Evolutionary conservation across 768 basidiomycete species (phyloP), one percentile per base, ranked within the genome.

Genomic region (Pleurotus platypus): DNA sequence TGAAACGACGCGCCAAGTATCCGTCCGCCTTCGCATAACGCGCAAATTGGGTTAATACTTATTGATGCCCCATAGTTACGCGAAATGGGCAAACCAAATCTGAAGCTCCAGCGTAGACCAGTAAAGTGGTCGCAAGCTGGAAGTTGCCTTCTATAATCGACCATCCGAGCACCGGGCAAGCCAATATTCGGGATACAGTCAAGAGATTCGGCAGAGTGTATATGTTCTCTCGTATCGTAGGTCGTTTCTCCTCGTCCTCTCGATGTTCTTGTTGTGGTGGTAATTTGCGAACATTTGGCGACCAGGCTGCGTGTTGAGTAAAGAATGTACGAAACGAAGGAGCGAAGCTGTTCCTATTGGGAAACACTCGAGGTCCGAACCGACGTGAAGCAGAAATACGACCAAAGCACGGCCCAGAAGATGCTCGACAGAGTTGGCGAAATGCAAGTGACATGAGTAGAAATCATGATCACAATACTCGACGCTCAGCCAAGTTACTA

Each of bases 151-250:
- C 73, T 38, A 98, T 64, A 56, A 98, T 90, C 26, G 88, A 84
- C 83, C 90, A 97, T 4, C 92, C 96, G n/a, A 99, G 81, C 11
- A 89, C 76, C 8, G 97, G 97, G 67, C 94, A 97, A 0, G 96
- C 84, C 13, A 85, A 63, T 63, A 99, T 95, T 46, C 97, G 83
- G 1, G 93, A 94, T 20, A 86, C 64, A 1, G 97, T 98, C 42
- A 99, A 76, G 5, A 92, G 66, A 67, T 99, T 99, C 0, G 97
- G 97, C 35, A 96, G 62, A 1, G 97, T 99, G 74, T 97, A 98
- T 58, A 94, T 92, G 67, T 96, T 92, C 70, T 96, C 94, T 61
- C 82, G 79, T 8, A 79, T 18, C n/a, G 69, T 65, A 7, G 65
- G 67, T 53, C 76, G 77, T 30, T 60, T 59, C 39, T 15, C 16